phyloP scores from a whole-genome alignment of 2,329 filamentous ascomycete species.

The Penicillium thymicola region DNA sequence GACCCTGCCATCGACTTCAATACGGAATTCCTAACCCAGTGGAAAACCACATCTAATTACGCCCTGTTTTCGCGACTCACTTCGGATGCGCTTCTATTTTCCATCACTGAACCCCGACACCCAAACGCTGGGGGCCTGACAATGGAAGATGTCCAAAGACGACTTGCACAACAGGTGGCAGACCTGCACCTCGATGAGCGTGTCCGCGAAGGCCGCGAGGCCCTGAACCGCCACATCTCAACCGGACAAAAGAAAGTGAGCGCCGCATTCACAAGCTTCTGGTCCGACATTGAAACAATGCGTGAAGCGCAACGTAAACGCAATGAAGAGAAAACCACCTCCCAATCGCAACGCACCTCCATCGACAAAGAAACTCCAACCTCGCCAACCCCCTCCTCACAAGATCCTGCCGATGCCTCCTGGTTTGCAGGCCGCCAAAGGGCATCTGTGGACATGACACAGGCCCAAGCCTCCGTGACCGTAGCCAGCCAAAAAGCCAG shows the following conservation, averaged over 20 bases:
- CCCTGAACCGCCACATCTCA: slow-evolving; percentile 82
- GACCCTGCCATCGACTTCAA: slow-evolving; percentile 85
- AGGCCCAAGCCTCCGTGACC: slow-evolving; percentile 54
- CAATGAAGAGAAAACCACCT: slow-evolving; percentile 34
- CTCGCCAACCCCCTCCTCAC: slow-evolving; percentile 25
- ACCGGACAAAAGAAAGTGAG: slow-evolving; percentile 85
- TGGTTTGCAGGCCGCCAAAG: slow-evolving; percentile 34
- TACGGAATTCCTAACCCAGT: slow-evolving; percentile 78
- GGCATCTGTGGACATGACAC: slow-evolving; percentile 48
- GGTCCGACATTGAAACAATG: slow-evolving; percentile 82
- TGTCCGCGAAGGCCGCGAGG: slow-evolving; percentile 77
- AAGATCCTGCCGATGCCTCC: slow-evolving; percentile 13
- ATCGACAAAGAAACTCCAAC: slow-evolving; percentile 25
- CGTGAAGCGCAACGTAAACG: slow-evolving; percentile 67
- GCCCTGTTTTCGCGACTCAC: slow-evolving; percentile 78
- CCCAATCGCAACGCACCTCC: slow-evolving; percentile 30
- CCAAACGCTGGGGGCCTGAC: slow-evolving; percentile 89
- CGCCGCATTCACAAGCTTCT: slow-evolving; percentile 80
- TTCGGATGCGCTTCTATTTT: slow-evolving; percentile 79
- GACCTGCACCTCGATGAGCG: slow-evolving; percentile 92
- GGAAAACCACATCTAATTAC: slow-evolving; percentile 87
- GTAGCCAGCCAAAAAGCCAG: slow-evolving; percentile 56
- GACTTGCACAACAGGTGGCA: slow-evolving; percentile 85
- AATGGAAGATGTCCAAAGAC: slow-evolving; percentile 89
- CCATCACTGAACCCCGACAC: slow-evolving; percentile 88